phyloP scores from a whole-genome alignment of 2,329 filamentous ascomycete species.

The Orbilia quercus region DNA sequence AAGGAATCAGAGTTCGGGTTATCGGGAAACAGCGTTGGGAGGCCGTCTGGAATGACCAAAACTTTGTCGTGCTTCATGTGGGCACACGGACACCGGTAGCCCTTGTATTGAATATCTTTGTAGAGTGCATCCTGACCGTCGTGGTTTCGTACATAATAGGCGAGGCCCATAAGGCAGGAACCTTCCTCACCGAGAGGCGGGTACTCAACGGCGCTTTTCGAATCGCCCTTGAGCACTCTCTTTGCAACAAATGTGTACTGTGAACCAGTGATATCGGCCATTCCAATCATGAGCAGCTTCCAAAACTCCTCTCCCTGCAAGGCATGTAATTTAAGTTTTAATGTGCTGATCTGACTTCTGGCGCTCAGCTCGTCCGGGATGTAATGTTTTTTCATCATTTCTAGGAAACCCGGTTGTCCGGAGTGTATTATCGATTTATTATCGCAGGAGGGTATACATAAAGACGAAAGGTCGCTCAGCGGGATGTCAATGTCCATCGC shows the following conservation, averaged over 20 bases:
- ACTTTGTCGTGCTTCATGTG: conserved; percentile 79
- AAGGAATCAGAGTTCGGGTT: conserved; percentile 70
- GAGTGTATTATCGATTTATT: conserved; percentile 56
- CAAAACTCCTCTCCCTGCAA: conserved; percentile 68
- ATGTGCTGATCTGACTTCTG: conserved; percentile 35
- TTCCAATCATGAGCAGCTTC: conserved; percentile 72
- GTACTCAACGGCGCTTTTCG: conserved; percentile 71
- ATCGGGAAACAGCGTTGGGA: conserved; percentile 70
- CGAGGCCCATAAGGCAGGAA: conserved; percentile 73
- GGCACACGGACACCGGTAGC: conserved; percentile 73
- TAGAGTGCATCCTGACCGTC: conserved; percentile 68
- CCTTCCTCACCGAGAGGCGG: conserved; percentile 72
- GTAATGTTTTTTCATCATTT: conserved; percentile 55
- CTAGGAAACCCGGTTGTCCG: conserved; percentile 46
- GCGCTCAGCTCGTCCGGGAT: conserved; percentile 44
- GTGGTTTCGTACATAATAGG: conserved; percentile 74
- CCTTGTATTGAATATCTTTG: conserved; percentile 73
- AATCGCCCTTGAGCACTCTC: conserved; percentile 71
- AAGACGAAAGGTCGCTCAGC: conserved; percentile 35
- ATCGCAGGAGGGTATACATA: conserved; percentile 54
- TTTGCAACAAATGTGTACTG: conserved; percentile 78
- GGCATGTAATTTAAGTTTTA: conserved; percentile 36
- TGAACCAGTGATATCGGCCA: conserved; percentile 72
- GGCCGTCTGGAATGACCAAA: conserved; percentile 73
- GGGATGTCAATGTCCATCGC: conserved; percentile 53